A percentile compares a stretch with the other conserved stretches of the same genome.
Conservation (phyloP, 345 rosid genomes). For the Rhodomyrtus tomentosa region DNA sequence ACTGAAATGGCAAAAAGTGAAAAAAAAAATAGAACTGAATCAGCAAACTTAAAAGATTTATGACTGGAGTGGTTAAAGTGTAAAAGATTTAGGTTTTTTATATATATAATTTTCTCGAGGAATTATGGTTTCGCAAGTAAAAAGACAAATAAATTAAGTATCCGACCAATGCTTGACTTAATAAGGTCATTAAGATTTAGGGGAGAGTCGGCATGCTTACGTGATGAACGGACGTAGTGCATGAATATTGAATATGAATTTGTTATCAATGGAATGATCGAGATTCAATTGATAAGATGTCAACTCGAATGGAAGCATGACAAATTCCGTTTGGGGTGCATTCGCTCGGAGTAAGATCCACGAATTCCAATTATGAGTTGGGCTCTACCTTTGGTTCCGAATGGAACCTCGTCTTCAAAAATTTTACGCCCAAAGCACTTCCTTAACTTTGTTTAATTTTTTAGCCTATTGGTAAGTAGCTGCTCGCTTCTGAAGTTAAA, state of each 20-base stretch:
- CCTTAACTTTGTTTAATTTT: not conserved
- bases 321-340: not conserved
- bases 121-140: not conserved
- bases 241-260: too few species aligned
- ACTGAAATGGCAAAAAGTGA: too few species aligned
- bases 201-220: not conserved
- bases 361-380: not conserved
- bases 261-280: not conserved
- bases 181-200: not conserved
- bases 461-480: not conserved
- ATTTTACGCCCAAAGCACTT: not conserved
- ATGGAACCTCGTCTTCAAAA: not conserved
- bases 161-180: not conserved
- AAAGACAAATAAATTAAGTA: not conserved
- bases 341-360: not conserved
- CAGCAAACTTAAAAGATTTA: too few species aligned
- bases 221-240: not conserved
- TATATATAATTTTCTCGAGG: too few species aligned
- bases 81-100: too few species aligned
- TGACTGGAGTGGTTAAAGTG: too few species aligned
- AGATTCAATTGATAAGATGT: not conserved
- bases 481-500: not conserved
- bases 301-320: rapidly evolving
- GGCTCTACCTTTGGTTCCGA: not conserved
- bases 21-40: too few species aligned